Evolutionary conservation across 495 filamentous ascomycete species (phyloP), one percentile per base, ranked within the genome.

Genomic region (Lasiosphaeria ovina): DNA sequence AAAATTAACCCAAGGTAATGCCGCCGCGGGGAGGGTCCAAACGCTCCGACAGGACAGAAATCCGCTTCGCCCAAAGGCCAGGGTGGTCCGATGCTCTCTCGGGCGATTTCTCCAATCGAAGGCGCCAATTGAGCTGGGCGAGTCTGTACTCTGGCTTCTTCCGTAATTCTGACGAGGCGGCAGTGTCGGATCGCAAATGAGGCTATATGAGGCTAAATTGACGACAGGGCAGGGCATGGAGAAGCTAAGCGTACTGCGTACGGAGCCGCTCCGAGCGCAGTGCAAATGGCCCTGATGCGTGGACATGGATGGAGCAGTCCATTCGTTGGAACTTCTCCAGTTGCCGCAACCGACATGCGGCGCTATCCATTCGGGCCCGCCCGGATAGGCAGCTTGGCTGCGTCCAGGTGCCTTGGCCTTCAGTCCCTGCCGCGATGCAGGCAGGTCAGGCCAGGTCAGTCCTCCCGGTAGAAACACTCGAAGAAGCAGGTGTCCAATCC

Each of bases 201-300:
- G 48, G 69, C 65, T 62, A 73, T 69, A 63, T 72, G 63, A 70
- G 71, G 65, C 67, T 70, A 72, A 71, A 73, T 72, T 66, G 59
- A 55, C 60, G 55, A 53, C 55, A 54, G 49, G 38, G 50, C 52
- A 60, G 50, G 32, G 24, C 58, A 49, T 51, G 24, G 24, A 24
- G 24, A 24, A 24, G 24, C 2, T 2, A 24, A 24, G 24, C 24
- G 24, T 24, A 24, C 24, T 24, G 24, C 24, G 24, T 24, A 24
- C 24, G 24, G 24, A 24, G 24, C 24, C 24, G 24, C 24, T 24
- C 24, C 24, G 24, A 24, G 24, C 24, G 24, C 24, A 24, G 24
- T 24, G 24, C 24, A 24, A 24, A 24, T 24, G 24, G 24, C 24
- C 24, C 24, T 24, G 24, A 0, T 24, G 24, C 24, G 24, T 24